These are phyloP conservation scores for Cryphonectria radicalis DNA, from an alignment of 2,329 filamentous ascomycete species.

Conservation along the genomic window DNA sequence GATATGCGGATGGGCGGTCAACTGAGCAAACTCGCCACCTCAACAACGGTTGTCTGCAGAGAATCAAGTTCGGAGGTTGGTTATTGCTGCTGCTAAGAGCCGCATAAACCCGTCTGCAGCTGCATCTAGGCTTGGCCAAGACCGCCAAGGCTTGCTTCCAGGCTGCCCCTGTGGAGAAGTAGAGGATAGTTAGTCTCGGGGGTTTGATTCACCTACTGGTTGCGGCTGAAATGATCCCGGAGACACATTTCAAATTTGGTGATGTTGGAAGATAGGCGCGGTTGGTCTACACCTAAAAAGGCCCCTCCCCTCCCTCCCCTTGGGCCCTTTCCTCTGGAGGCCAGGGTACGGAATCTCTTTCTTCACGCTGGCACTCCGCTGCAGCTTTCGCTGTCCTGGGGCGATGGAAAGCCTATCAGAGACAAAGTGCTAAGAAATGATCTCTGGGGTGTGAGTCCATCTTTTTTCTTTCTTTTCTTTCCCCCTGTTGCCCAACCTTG, in stretches of 20 bases:
- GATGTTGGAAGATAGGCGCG: background rate
- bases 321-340: background rate
- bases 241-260: background rate
- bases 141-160: background rate
- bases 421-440: slow-evolving; percentile 14
- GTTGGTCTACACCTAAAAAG: too few relatives aligned
- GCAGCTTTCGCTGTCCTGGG: slow-evolving; percentile 15
- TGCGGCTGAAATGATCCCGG: background rate
- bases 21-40: background rate
- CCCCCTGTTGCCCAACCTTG: too few relatives aligned
- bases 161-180: background rate
- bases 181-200: background rate
- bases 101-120: background rate
- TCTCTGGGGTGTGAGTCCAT: slow-evolving; percentile 11
- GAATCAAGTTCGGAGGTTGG: background rate
- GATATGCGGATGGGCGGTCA: background rate
- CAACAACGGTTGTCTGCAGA: background rate
- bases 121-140: background rate
- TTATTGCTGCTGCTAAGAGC: background rate
- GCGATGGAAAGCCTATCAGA: slow-evolving; percentile 13
- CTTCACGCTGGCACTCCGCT: slow-evolving; percentile 15
- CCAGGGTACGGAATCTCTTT: slow-evolving; percentile 2
- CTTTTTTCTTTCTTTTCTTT: too few relatives aligned
- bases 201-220: background rate
- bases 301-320: background rate